These are phyloP conservation scores for Aurinia saxatilis DNA, from an alignment of 345 rosid genomes.

Conservation along the genomic window DNA sequence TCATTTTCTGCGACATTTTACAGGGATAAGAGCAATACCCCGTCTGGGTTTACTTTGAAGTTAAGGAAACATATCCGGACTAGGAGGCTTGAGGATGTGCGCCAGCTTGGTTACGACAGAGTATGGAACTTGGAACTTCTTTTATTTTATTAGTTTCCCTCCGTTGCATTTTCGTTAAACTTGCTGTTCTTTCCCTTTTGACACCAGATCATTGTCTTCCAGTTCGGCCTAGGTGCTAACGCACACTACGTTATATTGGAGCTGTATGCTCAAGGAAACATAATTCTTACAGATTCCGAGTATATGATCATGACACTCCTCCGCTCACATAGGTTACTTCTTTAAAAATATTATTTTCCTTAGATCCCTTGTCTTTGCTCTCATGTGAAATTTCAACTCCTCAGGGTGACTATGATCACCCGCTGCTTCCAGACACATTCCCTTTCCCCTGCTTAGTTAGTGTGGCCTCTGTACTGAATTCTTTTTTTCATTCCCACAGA, in stretches of 20 bases:
- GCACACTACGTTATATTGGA: constrained; percentile 92
- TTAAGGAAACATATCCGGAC: constrained; percentile 88
- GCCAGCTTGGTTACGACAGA: constrained; percentile 97
- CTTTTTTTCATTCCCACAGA: constrained; percentile 31
- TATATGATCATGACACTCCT: constrained; percentile 85
- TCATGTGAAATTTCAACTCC: neutral
- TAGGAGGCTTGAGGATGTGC: constrained; percentile 95
- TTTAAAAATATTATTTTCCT: neutral
- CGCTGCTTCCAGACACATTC: neutral
- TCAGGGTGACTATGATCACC: neutral
- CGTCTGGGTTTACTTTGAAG: constrained; percentile 95
- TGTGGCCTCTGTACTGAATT: constrained; percentile 1
- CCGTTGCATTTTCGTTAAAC: neutral
- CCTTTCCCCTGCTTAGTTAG: neutral
- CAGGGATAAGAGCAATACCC: constrained; percentile 96
- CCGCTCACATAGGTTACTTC: constrained; percentile 79
- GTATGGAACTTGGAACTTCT: constrained; percentile 31
- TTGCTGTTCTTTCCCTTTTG: neutral
- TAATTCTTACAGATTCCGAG: constrained; percentile 85
- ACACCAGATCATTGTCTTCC: constrained; percentile 79
- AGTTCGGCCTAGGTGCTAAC: constrained; percentile 84
- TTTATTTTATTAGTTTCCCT: neutral
- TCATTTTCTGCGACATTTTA: neutral
- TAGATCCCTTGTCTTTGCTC: neutral
- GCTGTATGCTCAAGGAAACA: constrained; percentile 97